phyloP scores from a whole-genome alignment of 2,329 filamentous ascomycete genomes.

The Penicillium aurantiogriseum region DNA sequence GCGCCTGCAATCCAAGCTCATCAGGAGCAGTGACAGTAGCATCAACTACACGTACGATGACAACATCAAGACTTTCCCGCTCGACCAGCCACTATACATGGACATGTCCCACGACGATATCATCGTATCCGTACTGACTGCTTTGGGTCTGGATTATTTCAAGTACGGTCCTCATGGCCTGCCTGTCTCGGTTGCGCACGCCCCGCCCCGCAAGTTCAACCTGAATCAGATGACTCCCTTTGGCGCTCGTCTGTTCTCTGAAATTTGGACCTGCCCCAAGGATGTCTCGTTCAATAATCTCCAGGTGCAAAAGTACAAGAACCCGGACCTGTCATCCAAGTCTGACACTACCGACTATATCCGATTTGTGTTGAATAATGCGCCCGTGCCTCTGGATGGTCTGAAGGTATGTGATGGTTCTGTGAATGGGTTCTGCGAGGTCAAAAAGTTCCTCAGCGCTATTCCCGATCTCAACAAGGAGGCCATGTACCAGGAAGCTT shows the following conservation, averaged over 20 bases:
- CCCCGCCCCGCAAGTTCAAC: constrained; percentile 51
- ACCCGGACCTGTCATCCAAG: constrained; percentile 23
- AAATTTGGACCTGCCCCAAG: constrained; percentile 52
- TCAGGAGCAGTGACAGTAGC: constrained; percentile 49
- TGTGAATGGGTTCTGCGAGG: constrained; percentile 28
- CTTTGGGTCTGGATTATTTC: constrained; percentile 56
- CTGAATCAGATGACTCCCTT: constrained; percentile 55
- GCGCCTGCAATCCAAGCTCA: constrained; percentile 47
- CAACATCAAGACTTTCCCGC: constrained; percentile 47
- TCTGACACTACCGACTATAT: constrained; percentile 23
- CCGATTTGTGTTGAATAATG: constrained; percentile 31
- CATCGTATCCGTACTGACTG: constrained; percentile 49
- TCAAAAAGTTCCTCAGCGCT: constrained; percentile 24
- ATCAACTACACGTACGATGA: constrained; percentile 52
- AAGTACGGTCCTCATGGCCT: constrained; percentile 26
- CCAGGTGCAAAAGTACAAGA: constrained; percentile 34
- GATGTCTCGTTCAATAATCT: constrained; percentile 34
- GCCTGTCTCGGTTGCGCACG: constrained; percentile 29
- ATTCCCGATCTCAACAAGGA: constrained; percentile 23
- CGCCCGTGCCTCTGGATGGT: constrained; percentile 27
- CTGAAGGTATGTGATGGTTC: constrained; percentile 22
- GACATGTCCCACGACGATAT: constrained; percentile 56
- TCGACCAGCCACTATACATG: constrained; percentile 50
- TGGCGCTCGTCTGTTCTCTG: constrained; percentile 53
- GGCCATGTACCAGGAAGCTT: constrained; percentile 30